phyloP scores from a whole-genome alignment of 164 flowering plant species.

The Chimonanthus praecox region DNA sequence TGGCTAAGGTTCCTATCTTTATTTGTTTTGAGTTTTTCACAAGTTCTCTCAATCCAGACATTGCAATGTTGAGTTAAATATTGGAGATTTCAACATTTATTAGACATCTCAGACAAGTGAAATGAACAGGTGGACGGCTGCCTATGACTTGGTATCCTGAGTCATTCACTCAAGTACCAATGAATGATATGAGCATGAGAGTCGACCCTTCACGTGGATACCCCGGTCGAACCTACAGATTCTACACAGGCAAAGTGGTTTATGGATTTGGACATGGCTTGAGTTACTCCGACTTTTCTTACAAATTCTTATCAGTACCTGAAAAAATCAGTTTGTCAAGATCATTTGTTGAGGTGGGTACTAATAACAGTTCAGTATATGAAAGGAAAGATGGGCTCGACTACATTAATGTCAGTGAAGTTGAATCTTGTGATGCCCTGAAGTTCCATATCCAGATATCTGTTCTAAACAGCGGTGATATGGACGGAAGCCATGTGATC shows the following conservation, averaged over 20 bases:
- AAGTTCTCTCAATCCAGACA: neutral
- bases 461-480: constrained; percentile 58
- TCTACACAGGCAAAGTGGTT: constrained; percentile 60
- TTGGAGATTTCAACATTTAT: neutral
- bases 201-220: constrained; percentile 63
- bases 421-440: constrained; percentile 49
- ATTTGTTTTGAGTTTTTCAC: neutral
- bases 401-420: constrained; percentile 40
- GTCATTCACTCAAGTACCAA: constrained; percentile 66
- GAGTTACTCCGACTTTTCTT: constrained; percentile 57
- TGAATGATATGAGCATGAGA: constrained; percentile 91
- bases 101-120: neutral
- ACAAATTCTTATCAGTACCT: constrained; percentile 56
- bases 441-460: constrained; percentile 44
- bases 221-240: constrained; percentile 90
- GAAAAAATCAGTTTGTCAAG: constrained; percentile 29
- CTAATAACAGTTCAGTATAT: constrained; percentile 12
- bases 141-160: constrained; percentile 97
- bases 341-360: constrained; percentile 9
- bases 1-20: neutral
- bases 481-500: constrained; percentile 72
- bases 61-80: neutral
- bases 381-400: constrained; percentile 19
- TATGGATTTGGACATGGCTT: constrained; percentile 76
- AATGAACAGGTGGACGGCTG: constrained; percentile 69